Percentiles rank a stretch among this genome's conserved stretches.
These are phyloP conservation scores for Jamesozyma gamospora DNA, from an alignment of 805 yeast species.

Conservation along the genomic window DNA sequence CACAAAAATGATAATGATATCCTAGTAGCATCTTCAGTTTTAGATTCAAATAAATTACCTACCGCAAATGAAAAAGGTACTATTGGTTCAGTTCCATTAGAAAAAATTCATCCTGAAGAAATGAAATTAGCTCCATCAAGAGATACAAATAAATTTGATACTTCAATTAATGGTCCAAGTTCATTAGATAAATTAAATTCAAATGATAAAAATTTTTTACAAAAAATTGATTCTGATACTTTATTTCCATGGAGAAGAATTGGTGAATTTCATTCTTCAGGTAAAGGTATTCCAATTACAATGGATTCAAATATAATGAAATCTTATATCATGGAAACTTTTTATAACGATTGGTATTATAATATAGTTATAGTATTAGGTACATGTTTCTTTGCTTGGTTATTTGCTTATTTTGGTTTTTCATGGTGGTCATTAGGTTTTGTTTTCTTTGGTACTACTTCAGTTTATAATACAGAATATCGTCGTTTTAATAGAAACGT, in stretches of 20 bases:
- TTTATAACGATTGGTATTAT: constrained; percentile 64
- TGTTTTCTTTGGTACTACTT: constrained; percentile 49
- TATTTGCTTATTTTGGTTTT: constrained; percentile 50
- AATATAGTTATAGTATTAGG: constrained; percentile 56
- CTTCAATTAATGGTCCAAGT: constrained; percentile 23
- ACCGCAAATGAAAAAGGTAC: constrained; percentile 19
- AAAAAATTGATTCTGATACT: constrained; percentile 9
- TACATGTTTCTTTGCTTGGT: constrained; percentile 65
- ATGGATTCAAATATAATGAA: constrained; percentile 34
- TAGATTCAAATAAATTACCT: constrained; percentile 15
- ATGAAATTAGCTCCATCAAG: constrained; percentile 17
- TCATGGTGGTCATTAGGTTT: constrained; percentile 54
- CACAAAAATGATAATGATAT: constrained; percentile 1
- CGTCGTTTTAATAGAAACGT: constrained; percentile 66
- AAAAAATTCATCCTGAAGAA: constrained; percentile 20
- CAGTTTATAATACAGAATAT: constrained; percentile 63
- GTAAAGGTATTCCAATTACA: constrained; percentile 9
- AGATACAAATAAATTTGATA: constrained; percentile 21
- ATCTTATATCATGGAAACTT: constrained; percentile 55
- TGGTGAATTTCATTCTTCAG: constrained; percentile 22
- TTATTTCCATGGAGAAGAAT: constrained; percentile 32
- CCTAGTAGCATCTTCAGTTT: constrained; percentile 20
- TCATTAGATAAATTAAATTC: constrained; percentile 9
- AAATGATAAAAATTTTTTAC: constrained; percentile 9
- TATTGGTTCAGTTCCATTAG: constrained; percentile 25